Evolutionary conservation across 2,329 filamentous ascomycete species (phyloP), one percentile per base, ranked within the genome.

Genomic region (Clarireedia paspali): DNA sequence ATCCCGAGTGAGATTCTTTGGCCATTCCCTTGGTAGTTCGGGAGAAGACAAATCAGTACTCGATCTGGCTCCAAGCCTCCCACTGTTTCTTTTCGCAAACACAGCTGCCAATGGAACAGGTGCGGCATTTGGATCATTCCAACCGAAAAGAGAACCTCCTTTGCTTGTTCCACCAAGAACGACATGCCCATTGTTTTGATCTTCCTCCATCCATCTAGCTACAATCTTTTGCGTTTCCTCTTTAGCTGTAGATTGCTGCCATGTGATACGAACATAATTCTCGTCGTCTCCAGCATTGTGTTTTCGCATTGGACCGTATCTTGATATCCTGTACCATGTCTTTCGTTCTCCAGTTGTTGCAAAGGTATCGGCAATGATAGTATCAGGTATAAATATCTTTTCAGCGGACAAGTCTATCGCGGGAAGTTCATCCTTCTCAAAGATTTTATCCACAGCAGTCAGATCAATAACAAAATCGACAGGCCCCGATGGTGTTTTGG

Each of bases 131-230:
- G 76, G 77, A 60, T 84, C 79, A 56, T 64, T 68, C 83, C 83
- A 86, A 30, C 82, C 80, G 67, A 85, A 86, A 61, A 80, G 74
- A 36, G 74, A 75, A 56, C 74, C 75, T 5, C 73, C 74, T 40
- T 75, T 77, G 17, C 74, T 72, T 17, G 67, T 67, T 24, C 74
- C 74, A 6, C 75, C 76, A 9, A 79, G 68, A 1, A 71, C 72
- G 12, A 74, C 69, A 48, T 76, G 75, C 1, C 81, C 79, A 2
- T 77, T 73, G 27, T 81, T 78, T 0, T 80, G 79, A 61, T 83
- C 82, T 62, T 85, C 79, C 62, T 84, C 80, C 75, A 85, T 83
- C 84, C 84, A 87, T 26, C 81, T 75, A 26, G 79, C 75, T 17
- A 87, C 82, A 42, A 82, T 81, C 56, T 77, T 75, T 57, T 83